Conservation (phyloP, 371 early-diverging fungal species). For the Mortierella sp. region DNA sequence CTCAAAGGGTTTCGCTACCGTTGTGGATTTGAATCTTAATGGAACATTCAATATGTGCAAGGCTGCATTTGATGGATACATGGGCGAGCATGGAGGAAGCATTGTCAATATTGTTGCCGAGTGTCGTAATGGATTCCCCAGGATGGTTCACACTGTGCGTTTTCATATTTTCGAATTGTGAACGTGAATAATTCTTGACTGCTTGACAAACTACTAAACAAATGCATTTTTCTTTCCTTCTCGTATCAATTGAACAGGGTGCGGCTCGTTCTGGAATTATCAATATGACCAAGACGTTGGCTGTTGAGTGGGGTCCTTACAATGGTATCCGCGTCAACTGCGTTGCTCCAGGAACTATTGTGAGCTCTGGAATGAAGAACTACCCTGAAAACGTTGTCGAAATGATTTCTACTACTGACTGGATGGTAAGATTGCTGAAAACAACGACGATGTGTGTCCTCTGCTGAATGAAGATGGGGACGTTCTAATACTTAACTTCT, state of each 20-base stretch:
- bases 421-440: conserved; percentile 43
- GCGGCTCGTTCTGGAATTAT: conserved; percentile 53
- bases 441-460: background rate
- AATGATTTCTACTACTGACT: conserved; percentile 31
- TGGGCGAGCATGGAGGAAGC: conserved; percentile 62
- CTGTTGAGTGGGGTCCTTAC: conserved; percentile 65
- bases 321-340: conserved; percentile 67
- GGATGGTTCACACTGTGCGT: conserved; percentile 56
- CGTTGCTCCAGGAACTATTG: conserved; percentile 69
- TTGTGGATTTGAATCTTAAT: conserved; percentile 66
- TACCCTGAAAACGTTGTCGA: conserved; percentile 59
- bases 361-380: conserved; percentile 66
- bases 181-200: background rate
- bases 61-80: conserved; percentile 56
- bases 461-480: background rate
- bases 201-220: background rate
- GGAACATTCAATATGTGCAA: conserved; percentile 65
- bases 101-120: conserved; percentile 68
- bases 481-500: background rate
- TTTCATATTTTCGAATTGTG: background rate
- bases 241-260: conserved; percentile 15
- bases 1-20: conserved; percentile 62
- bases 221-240: background rate
- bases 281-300: conserved; percentile 64
- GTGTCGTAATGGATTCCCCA: conserved; percentile 60